phyloP scores from a whole-genome alignment of 2,329 filamentous ascomycete species.

The Nothopassalora personata region DNA sequence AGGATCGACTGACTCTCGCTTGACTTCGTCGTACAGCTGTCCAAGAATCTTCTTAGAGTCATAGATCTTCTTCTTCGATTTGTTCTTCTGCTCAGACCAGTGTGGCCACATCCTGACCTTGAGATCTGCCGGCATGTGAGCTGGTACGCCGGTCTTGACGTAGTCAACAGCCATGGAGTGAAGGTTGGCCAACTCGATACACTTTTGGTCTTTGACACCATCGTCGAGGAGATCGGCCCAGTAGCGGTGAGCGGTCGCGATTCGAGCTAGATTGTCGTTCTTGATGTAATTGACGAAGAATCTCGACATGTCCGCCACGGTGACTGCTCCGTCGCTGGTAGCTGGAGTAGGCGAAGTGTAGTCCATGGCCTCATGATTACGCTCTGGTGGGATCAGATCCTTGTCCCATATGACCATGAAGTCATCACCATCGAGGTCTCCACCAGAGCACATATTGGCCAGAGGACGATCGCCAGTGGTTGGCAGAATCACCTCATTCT shows the following conservation, averaged over 20 bases:
- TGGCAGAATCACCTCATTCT: slow-evolving; percentile 82
- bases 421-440: slow-evolving; percentile 93
- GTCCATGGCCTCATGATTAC: slow-evolving; percentile 74
- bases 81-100: slow-evolving; percentile 65
- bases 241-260: slow-evolving; percentile 77
- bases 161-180: slow-evolving; percentile 95
- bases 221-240: slow-evolving; percentile 56
- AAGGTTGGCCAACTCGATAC: slow-evolving; percentile 67
- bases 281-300: slow-evolving; percentile 95
- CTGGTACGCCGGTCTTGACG: slow-evolving; percentile 79
- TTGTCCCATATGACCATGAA: slow-evolving; percentile 91
- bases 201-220: slow-evolving; percentile 64
- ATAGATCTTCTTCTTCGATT: slow-evolving; percentile 51
- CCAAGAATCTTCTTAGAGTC: slow-evolving; percentile 68
- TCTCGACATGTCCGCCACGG: slow-evolving; percentile 64
- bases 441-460: slow-evolving; percentile 91
- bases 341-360: slow-evolving; percentile 58
- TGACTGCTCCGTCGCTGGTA: slow-evolving; percentile 58
- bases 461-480: slow-evolving; percentile 77
- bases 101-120: slow-evolving; percentile 68
- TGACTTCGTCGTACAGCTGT: slow-evolving; percentile 72
- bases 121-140: slow-evolving; percentile 58
- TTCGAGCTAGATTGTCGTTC: slow-evolving; percentile 72
- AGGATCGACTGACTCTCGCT: slow-evolving; percentile 63
- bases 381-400: slow-evolving; percentile 61